Evolutionary conservation across 257 asterid species (phyloP), one percentile per base, ranked within the genome.

Genomic region (Primulina huaijiensis): DNA sequence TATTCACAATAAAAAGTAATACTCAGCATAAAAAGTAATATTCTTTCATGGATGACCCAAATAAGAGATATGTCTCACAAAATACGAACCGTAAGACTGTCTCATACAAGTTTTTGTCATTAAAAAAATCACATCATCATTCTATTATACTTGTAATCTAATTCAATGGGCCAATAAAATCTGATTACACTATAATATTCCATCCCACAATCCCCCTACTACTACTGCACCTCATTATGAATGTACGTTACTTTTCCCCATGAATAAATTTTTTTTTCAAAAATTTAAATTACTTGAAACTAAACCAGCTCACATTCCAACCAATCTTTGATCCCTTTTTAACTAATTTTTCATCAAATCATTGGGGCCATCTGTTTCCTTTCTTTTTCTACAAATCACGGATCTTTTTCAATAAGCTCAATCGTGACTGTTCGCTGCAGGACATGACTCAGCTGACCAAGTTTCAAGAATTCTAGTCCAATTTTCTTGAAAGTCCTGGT

Each of bases 241-340:
- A 75, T 68, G 30, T 70, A 66, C 82, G 89, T 85, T 83, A 85
- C 94, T 87, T 82, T 31, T 83, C 78, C 77, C 79, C 85, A 11
- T 73, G 72, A 64, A 81, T 37, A 78, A 53, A 25, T 14, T 30
- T 61, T 30, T 31, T 38, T 67, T 82, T 75, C 61, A 50, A 79
- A 65, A 55, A 53, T 76, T 64, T 25, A 62, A 82, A 83, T 69
- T 34, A 23, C 65, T 74, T 74, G 79, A 80, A 34, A 80, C 79
- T 80, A 73, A 76, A 73, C 76, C 86, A 85, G 86, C 92, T 82
- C 84, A 80, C 72, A 57, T 79, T 78, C 92, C 88, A 85, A 82
- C 90, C 83, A 78, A 75, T 79, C 85, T 17, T 72, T 65, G 33
- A 69, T 3, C 64, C 40, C 75, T 27, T 33, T 38, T 66, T 46